Evolutionary conservation across 208 protist species (phyloP).

Genomic region (Wallacemonas sp.): DNA sequence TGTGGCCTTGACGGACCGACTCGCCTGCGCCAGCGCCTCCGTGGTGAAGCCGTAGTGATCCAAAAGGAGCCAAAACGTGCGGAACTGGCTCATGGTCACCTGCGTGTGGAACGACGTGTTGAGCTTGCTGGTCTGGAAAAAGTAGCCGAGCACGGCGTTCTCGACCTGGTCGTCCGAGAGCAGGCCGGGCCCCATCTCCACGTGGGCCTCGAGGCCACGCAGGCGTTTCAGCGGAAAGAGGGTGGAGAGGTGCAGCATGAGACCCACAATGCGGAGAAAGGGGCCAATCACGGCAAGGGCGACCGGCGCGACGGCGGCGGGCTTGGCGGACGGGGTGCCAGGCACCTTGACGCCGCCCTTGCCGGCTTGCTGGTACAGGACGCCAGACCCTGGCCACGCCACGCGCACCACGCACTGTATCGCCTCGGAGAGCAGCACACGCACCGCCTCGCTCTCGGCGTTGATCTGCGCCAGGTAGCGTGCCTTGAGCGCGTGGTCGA

Average conservation of each 20-base stretch:
- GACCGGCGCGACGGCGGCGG: constrained; percentile 29
- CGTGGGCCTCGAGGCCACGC: constrained; percentile 43
- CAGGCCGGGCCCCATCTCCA: constrained; percentile 50
- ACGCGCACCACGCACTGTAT: constrained; percentile 67
- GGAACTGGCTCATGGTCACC: constrained; percentile 48
- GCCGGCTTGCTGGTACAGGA: constrained; percentile 53
- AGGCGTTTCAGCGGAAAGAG: constrained; percentile 61
- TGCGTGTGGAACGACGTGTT: constrained; percentile 15
- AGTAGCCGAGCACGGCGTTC: constrained; percentile 22
- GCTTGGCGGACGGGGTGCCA: constrained; percentile 22
- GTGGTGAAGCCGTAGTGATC: constrained; percentile 74
- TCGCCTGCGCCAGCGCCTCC: constrained; percentile 36
- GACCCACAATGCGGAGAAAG: constrained; percentile 57
- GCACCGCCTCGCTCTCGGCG: constrained; percentile 50
- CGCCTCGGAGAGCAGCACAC: constrained; percentile 45
- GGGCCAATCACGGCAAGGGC: constrained; percentile 51
- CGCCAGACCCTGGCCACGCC: constrained; percentile 81
- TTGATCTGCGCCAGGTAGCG: constrained; percentile 52
- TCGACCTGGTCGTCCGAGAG: constrained; percentile 40
- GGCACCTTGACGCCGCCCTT: constrained; percentile 21
- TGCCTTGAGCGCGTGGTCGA: constrained; percentile 16
- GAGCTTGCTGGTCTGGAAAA: constrained; percentile 14
- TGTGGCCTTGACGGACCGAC: constrained; percentile 1
- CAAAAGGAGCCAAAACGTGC: constrained; percentile 79
- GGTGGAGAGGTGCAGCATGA: constrained; percentile 65